These are phyloP conservation scores for Penicillium digitatum DNA, from an alignment of 2,329 filamentous ascomycete species.

Conservation along the genomic window DNA sequence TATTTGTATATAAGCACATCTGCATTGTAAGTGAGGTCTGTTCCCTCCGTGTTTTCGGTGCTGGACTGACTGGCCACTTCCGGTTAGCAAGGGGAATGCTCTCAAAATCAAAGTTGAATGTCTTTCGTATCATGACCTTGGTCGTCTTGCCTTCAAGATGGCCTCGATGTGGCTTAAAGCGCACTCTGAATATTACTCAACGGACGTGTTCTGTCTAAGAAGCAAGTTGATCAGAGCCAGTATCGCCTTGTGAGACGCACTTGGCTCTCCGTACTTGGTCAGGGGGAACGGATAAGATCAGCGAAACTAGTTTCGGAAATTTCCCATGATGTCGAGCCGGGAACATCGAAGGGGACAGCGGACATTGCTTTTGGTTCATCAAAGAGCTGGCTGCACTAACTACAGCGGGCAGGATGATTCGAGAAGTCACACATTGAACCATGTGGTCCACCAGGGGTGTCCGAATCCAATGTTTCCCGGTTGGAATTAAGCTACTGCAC, in stretches of 20 bases:
- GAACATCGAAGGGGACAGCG: no score
- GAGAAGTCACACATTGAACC: not conserved
- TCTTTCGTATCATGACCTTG: no score
- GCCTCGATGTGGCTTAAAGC: not conserved
- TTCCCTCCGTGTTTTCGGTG: not conserved
- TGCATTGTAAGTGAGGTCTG: not conserved
- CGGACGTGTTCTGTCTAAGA: not conserved
- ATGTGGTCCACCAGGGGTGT: not conserved
- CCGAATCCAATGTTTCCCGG: slow-evolving; percentile 10
- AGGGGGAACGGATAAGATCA: not conserved
- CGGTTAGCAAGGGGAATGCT: not conserved
- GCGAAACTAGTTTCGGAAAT: not conserved
- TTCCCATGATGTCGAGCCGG: no score
- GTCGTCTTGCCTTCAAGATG: not conserved
- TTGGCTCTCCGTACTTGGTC: not conserved
- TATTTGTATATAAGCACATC: not conserved
- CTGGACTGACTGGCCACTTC: not conserved
- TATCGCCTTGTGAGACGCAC: not conserved
- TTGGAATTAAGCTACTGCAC: slow-evolving; percentile 2
- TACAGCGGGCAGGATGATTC: not conserved
- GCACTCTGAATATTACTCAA: not conserved
- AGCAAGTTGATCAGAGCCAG: not conserved
- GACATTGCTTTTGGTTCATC: no score
- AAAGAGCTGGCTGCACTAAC: not conserved
- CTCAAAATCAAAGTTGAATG: not conserved